These are phyloP conservation scores for Capsella rubella DNA, from an alignment of 441 rosid genomes.

Conservation along the genomic window DNA sequence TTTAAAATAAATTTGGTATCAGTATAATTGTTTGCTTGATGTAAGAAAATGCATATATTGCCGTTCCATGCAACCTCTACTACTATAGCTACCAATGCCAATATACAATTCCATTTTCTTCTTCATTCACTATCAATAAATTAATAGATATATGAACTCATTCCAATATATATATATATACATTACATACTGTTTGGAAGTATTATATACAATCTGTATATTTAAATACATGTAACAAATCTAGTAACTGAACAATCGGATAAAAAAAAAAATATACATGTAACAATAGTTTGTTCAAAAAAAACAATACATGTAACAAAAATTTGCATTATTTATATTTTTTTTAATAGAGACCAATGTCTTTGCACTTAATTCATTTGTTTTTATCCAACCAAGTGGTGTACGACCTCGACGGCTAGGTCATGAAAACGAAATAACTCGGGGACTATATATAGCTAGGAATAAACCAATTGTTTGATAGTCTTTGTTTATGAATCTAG, in stretches of 20 bases:
- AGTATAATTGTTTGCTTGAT: slow-evolving; percentile 9
- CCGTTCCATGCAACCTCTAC: slow-evolving; percentile 24
- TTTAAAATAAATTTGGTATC: not conserved
- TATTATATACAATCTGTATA: too few relatives aligned
- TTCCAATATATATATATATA: not conserved
- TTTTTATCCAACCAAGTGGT: slow-evolving; percentile 34
- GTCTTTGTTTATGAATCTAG: not conserved
- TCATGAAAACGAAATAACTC: slow-evolving; percentile 8
- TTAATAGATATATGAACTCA: not conserved
- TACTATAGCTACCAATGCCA: not conserved
- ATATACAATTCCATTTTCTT: too few relatives aligned
- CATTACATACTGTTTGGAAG: too few relatives aligned
- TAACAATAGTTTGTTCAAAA: too few relatives aligned
- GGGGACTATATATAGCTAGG: slow-evolving; percentile 19
- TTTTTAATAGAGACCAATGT: slow-evolving; percentile 15
- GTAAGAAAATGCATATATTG: slow-evolving; percentile 17
- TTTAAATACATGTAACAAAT: too few relatives aligned
- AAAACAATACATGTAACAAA: not conserved
- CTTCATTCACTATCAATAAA: slow-evolving; percentile 2
- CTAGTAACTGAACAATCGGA: too few relatives aligned
- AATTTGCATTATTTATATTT: slow-evolving; percentile 24
- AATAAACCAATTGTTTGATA: not conserved
- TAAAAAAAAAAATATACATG: too few relatives aligned
- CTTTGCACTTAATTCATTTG: slow-evolving; percentile 24
- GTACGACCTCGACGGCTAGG: slow-evolving; percentile 30